A percentile compares a stretch with the other conserved stretches of the same genome.
phyloP scores from a whole-genome alignment of 768 basidiomycete genomes.

The Russula abietina region DNA sequence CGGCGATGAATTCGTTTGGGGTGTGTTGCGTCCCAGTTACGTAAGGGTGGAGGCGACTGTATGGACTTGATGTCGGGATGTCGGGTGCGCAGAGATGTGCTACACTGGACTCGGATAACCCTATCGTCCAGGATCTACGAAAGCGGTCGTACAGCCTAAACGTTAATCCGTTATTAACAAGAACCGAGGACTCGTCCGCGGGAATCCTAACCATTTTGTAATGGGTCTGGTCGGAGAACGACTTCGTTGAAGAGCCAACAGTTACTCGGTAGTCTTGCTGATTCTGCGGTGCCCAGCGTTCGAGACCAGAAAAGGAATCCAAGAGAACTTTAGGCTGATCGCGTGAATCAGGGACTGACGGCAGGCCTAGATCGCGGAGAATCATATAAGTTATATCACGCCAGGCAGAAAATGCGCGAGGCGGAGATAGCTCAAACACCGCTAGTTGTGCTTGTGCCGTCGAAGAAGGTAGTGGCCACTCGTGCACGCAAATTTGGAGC shows the following conservation, averaged over 20 bases:
- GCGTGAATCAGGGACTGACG: background rate
- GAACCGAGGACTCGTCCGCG: slow-evolving; percentile 2
- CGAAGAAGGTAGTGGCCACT: slow-evolving; percentile 14
- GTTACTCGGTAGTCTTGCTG: slow-evolving; percentile 6
- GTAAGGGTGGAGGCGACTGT: background rate
- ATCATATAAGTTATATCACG: slow-evolving; percentile 14
- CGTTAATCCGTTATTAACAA: slow-evolving; percentile 10
- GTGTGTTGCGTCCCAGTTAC: slow-evolving; percentile 22
- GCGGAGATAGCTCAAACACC: slow-evolving; percentile 16
- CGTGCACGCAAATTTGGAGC: slow-evolving; percentile 9
- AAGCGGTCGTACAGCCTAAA: slow-evolving; percentile 5
- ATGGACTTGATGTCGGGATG: background rate
- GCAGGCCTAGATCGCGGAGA: slow-evolving; percentile 11
- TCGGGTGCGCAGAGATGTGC: background rate
- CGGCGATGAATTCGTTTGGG: slow-evolving; percentile 39
- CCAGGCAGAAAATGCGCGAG: slow-evolving; percentile 16
- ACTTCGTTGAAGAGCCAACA: slow-evolving; percentile 11
- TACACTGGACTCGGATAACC: background rate
- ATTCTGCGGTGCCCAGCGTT: background rate
- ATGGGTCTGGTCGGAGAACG: slow-evolving; percentile 1
- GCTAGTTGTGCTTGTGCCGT: background rate
- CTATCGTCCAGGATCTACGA: background rate
- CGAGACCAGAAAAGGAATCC: slow-evolving; percentile 10
- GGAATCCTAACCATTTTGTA: slow-evolving; percentile 10
- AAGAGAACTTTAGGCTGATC: background rate